Evolutionary conservation across 106 monocot genomes (phyloP), one percentile per base, ranked within the genome.

Genomic region (Chionographis japonica): DNA sequence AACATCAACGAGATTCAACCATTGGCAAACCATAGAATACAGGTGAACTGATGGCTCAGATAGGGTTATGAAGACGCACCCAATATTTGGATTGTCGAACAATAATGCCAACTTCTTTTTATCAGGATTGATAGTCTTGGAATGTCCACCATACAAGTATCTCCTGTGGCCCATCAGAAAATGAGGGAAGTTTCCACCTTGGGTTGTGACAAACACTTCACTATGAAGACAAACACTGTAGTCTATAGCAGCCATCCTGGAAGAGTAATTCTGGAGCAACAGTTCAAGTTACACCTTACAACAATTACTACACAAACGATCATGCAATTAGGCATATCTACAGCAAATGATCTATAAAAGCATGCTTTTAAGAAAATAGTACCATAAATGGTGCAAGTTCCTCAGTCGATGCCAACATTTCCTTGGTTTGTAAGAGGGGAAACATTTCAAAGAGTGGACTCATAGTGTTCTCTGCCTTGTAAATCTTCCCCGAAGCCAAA

Each of bases 181-280:
- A 54, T 98, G 97, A 58, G 97, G 92, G 60, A 98, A 98, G 57
- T 98, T 98, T 63, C 97, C 97, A 58, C 97, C 97, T 87, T 98
- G 97, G 37, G 97, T 98, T 27, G 92, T 87, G 69, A 98, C 90
- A 81, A 98, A 98, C 42, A 98, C 92, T 81, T 98, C 97, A 68
- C 97, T 87, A 52, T 90, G 86, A 75, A 98, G 89, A 62, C 92
- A 98, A 36, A 98, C 97, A 54, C 76, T 87, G 70, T 97, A 97
- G 69, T 97, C 97, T 72, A 97, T 76, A 54, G 97, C 97, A 63
- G 97, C 97, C 97, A 97, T 83, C 70, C 92, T 86, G 61, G 97
- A 98, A 52, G 92, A 98, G 66, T 79, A 87, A 60, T 98, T 98
- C 97, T 98, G 77, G 4, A 71, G 61, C 64, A 35, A 72, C 52